Evolutionary conservation across 257 asterid genomes (phyloP).

Genomic region (Solanum habrochaites): DNA sequence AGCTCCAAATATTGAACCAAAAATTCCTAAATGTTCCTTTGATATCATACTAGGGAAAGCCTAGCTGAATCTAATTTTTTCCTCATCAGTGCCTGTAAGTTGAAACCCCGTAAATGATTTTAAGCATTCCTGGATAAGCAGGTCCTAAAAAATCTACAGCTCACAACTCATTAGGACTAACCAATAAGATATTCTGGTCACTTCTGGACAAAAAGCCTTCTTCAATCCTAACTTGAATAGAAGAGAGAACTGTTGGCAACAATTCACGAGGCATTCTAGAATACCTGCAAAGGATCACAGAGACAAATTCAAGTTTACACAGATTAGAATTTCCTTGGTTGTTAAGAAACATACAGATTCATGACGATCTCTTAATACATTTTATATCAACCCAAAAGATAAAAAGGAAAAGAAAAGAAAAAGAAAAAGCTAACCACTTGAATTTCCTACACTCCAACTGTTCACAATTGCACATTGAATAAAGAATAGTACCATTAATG

Average conservation of each 20-base stretch:
- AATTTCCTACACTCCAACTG: not conserved
- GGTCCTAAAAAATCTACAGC: not conserved
- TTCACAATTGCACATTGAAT: not conserved
- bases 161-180: conserved; percentile 19
- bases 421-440: not conserved
- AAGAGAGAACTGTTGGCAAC: conserved; percentile 51
- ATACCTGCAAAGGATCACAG: conserved; percentile 37
- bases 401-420: not conserved
- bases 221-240: conserved; percentile 53
- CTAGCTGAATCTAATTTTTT: not conserved
- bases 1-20: not conserved
- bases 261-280: conserved; percentile 80
- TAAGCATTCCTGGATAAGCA: not conserved
- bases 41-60: not conserved
- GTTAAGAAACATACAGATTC: not conserved
- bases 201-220: conserved; percentile 50
- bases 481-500: not conserved
- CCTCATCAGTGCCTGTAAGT: not conserved
- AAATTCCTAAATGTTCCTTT: not conserved
- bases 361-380: not conserved
- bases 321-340: not conserved
- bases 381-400: not conserved
- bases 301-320: conserved; percentile 5
- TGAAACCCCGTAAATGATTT: not conserved
- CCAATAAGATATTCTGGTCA: conserved; percentile 64